These are phyloP conservation scores for Cicer cuneatum DNA, from an alignment of 306 rosid genomes.

Conservation along the genomic window DNA sequence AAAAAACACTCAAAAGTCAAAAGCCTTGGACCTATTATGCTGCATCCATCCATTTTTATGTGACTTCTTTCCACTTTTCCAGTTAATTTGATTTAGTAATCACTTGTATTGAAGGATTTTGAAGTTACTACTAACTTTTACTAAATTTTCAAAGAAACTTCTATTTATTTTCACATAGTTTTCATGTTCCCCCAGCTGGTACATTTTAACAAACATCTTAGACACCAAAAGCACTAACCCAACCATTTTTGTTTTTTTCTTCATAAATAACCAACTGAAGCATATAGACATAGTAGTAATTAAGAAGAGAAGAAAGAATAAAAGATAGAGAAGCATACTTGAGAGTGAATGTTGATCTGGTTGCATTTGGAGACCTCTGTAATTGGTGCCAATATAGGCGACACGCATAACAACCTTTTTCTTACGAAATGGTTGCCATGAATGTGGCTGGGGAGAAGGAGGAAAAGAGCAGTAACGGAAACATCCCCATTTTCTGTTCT, in stretches of 20 bases:
- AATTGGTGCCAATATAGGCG: slow-evolving; percentile 81
- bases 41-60: not conserved
- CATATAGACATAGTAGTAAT: not conserved
- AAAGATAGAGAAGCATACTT: slow-evolving; percentile 54
- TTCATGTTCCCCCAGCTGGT: not conserved
- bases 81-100: slow-evolving; percentile 19
- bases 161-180: not conserved
- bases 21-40: not conserved
- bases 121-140: not conserved
- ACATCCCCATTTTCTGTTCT: not conserved
- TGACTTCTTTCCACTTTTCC: slow-evolving; percentile 1
- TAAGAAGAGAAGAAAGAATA: not conserved
- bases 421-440: slow-evolving; percentile 76
- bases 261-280: not conserved
- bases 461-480: slow-evolving; percentile 43
- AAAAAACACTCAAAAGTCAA: too few species aligned
- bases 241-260: not conserved
- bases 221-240: not conserved
- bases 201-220: slow-evolving; percentile 49
- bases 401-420: slow-evolving; percentile 85
- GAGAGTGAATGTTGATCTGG: slow-evolving; percentile 62
- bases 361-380: slow-evolving; percentile 92
- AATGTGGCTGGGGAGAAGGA: slow-evolving; percentile 28
- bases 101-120: not conserved
- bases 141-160: slow-evolving; percentile 20